Conservation (phyloP, 129 eudicot species). For the Tagetes erecta region DNA sequence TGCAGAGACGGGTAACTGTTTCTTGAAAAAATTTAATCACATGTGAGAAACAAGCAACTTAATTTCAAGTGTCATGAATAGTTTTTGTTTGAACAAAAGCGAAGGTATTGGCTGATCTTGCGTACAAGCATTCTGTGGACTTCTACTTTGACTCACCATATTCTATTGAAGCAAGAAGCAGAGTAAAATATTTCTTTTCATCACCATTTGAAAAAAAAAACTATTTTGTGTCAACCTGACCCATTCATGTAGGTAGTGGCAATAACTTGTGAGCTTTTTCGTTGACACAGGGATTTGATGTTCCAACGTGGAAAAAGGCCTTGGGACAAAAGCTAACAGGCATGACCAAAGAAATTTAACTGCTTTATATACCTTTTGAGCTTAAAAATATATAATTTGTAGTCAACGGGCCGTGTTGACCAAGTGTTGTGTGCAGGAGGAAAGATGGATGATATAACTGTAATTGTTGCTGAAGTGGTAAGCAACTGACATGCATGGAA, state of each 20-base stretch:
- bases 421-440: constrained; percentile 57
- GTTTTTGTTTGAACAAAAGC: constrained; percentile 51
- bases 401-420: neutral
- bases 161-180: constrained; percentile 73
- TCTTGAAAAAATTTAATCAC: neutral
- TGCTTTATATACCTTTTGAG: neutral
- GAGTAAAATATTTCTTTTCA: constrained; percentile 44
- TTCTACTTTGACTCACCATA: constrained; percentile 74
- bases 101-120: constrained; percentile 92
- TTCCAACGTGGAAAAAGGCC: constrained; percentile 79
- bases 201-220: neutral
- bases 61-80: constrained; percentile 1
- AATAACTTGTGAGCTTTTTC: constrained; percentile 19
- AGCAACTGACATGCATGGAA: constrained; percentile 31
- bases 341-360: constrained; percentile 27
- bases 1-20: constrained; percentile 60
- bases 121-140: constrained; percentile 77
- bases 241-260: neutral
- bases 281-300: constrained; percentile 68
- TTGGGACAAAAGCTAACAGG: constrained; percentile 92
- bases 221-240: neutral
- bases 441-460: constrained; percentile 93
- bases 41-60: neutral
- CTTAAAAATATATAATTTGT: neutral
- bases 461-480: constrained; percentile 67